phyloP scores from a whole-genome alignment of 345 rosid genomes.

The Eucalyptus erythrocorys region DNA sequence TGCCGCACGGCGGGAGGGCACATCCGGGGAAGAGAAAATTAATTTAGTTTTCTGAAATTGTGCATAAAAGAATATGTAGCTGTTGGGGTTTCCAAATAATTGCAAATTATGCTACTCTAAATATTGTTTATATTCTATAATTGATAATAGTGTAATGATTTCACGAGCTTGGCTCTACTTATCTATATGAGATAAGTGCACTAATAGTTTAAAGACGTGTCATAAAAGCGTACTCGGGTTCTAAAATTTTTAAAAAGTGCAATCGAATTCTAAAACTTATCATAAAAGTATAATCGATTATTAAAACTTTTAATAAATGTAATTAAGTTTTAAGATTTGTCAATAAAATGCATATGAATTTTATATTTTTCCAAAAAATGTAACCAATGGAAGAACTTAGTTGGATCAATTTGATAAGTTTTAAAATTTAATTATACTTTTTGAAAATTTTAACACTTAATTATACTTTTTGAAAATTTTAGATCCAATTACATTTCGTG shows the following conservation, averaged over 20 bases:
- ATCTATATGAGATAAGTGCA: too few relatives aligned
- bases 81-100: rapidly evolving
- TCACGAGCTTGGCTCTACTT: not conserved
- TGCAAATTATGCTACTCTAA: not conserved
- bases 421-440: too few relatives aligned
- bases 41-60: not conserved
- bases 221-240: rapidly evolving
- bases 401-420: too few relatives aligned
- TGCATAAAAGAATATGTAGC: not conserved
- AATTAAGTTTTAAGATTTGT: rapidly evolving
- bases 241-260: rapidly evolving
- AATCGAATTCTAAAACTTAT: rapidly evolving
- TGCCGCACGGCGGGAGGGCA: not conserved
- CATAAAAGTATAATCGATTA: rapidly evolving
- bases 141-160: rapidly evolving
- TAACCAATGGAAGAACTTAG: rapidly evolving
- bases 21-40: not conserved
- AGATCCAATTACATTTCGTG: rapidly evolving
- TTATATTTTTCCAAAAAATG: too few relatives aligned
- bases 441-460: too few relatives aligned
- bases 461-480: too few relatives aligned
- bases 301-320: rapidly evolving
- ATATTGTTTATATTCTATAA: not conserved
- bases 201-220: rapidly evolving
- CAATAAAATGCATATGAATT: rapidly evolving